phyloP scores from a whole-genome alignment of 2,329 filamentous ascomycete species.

The Fusarium napiforme region DNA sequence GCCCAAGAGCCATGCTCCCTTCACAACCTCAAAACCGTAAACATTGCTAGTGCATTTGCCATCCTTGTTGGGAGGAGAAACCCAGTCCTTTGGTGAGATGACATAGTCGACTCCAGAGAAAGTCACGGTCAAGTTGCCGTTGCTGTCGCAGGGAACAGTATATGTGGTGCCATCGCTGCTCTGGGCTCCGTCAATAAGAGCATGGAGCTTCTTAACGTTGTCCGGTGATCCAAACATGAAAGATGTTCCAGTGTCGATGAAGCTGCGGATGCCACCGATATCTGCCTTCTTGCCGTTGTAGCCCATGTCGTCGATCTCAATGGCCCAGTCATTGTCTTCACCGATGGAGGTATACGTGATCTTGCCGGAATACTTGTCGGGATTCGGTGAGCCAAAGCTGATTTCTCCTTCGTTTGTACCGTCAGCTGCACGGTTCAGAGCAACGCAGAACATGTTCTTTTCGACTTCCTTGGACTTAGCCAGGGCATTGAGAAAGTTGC shows the following conservation, averaged over 20 bases:
- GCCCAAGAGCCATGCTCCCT: conserved; percentile 80
- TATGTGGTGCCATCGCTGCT: conserved; percentile 71
- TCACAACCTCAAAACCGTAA: conserved; percentile 75
- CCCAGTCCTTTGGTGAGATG: conserved; percentile 77
- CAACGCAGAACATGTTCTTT: conserved; percentile 76
- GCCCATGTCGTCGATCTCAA: conserved; percentile 73
- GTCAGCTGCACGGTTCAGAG: conserved; percentile 74
- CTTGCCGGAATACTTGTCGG: conserved; percentile 72
- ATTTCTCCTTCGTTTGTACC: conserved; percentile 78
- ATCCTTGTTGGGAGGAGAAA: conserved; percentile 59
- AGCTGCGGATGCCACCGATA: conserved; percentile 69
- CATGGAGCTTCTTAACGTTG: conserved; percentile 76
- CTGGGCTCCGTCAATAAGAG: conserved; percentile 70
- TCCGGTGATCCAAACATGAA: conserved; percentile 77
- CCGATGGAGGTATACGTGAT: conserved; percentile 72
- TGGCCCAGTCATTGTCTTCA: conserved; percentile 74
- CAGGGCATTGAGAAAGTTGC: conserved; percentile 75
- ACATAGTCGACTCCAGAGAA: conserved; percentile 76
- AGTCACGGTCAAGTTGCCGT: conserved; percentile 67
- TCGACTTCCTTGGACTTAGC: conserved; percentile 64
- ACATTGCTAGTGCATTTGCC: conserved; percentile 76
- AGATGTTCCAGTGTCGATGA: conserved; percentile 86
- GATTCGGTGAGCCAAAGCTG: conserved; percentile 78
- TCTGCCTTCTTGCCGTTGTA: conserved; percentile 68
- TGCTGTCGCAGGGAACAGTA: conserved; percentile 77